phyloP scores from a whole-genome alignment of 352 stramenopile species.

The Peronosclerospora sorghi region DNA sequence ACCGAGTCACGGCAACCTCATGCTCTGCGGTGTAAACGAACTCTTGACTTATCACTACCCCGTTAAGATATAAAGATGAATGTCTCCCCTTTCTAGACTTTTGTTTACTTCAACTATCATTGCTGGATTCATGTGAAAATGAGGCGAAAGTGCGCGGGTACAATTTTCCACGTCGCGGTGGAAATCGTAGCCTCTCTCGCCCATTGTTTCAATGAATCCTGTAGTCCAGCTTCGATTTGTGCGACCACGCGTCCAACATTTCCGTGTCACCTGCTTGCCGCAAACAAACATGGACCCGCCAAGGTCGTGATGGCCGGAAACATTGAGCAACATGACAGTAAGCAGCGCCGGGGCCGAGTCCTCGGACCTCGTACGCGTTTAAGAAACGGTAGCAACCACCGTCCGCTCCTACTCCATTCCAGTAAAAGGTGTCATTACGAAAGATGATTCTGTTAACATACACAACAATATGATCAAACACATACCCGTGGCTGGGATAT shows the following conservation, averaged over 20 bases:
- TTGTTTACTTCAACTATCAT: conserved; percentile 59
- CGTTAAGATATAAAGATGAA: conserved; percentile 64
- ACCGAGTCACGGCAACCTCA: conserved; percentile 82
- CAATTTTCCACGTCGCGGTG: conserved; percentile 55
- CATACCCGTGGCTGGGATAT: conserved; percentile 48
- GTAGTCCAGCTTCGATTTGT: conserved; percentile 46
- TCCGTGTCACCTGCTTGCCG: conserved; percentile 39
- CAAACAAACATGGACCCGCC: conserved; percentile 71
- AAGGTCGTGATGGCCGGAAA: conserved; percentile 61
- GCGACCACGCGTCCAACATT: conserved; percentile 53
- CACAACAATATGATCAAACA: background rate
- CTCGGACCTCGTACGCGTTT: conserved; percentile 52
- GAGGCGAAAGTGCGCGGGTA: conserved; percentile 66
- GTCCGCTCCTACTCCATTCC: conserved; percentile 54
- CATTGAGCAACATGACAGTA: conserved; percentile 60
- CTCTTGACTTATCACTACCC: conserved; percentile 93
- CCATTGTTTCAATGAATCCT: conserved; percentile 49
- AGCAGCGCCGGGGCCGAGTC: conserved; percentile 40
- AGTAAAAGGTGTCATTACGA: conserved; percentile 53
- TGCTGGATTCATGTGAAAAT: conserved; percentile 58
- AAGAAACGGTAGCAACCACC: conserved; percentile 56
- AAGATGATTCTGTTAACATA: background rate
- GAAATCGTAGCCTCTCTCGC: conserved; percentile 35
- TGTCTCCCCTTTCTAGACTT: conserved; percentile 29
- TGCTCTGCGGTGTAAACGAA: conserved; percentile 90